Percentiles rank a stretch among this genome's conserved stretches.
Evolutionary conservation across 2,329 filamentous ascomycete species (phyloP).

Genomic region (Aspergillus spinulosporus): DNA sequence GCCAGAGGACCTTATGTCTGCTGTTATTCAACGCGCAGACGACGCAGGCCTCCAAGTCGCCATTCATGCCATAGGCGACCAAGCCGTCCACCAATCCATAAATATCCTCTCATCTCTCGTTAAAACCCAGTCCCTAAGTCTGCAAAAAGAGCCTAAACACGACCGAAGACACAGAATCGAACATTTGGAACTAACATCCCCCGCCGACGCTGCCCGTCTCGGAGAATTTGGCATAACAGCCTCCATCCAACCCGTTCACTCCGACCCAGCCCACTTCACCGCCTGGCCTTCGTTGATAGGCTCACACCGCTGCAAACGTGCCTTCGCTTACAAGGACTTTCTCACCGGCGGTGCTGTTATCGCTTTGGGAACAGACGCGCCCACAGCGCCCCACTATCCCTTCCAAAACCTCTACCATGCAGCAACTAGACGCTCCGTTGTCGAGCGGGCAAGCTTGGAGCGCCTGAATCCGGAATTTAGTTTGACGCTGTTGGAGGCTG

Average conservation of each 20-base stretch:
- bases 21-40: constrained; percentile 47
- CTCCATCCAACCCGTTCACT: constrained; percentile 41
- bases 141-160: neutral
- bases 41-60: constrained; percentile 50
- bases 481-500: constrained; percentile 43
- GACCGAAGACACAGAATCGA: constrained; percentile 51
- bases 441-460: constrained; percentile 35
- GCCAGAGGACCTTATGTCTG: constrained; percentile 41
- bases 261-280: constrained; percentile 47
- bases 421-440: constrained; percentile 48
- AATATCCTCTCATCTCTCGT: constrained; percentile 36
- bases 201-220: constrained; percentile 48
- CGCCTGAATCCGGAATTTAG: constrained; percentile 47
- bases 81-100: constrained; percentile 48
- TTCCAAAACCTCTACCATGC: constrained; percentile 52
- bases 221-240: constrained; percentile 47
- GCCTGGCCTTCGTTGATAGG: constrained; percentile 50
- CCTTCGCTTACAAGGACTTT: constrained; percentile 54
- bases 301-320: constrained; percentile 44
- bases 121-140: constrained; percentile 13
- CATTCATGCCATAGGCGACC: constrained; percentile 53
- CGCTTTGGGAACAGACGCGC: constrained; percentile 51
- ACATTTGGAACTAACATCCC: constrained; percentile 52
- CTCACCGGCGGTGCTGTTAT: constrained; percentile 43
- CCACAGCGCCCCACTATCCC: constrained; percentile 49